Evolutionary conservation across 768 basidiomycete genomes (phyloP), one percentile per base, ranked within the genome.

Genomic region (Mycena belliarum): DNA sequence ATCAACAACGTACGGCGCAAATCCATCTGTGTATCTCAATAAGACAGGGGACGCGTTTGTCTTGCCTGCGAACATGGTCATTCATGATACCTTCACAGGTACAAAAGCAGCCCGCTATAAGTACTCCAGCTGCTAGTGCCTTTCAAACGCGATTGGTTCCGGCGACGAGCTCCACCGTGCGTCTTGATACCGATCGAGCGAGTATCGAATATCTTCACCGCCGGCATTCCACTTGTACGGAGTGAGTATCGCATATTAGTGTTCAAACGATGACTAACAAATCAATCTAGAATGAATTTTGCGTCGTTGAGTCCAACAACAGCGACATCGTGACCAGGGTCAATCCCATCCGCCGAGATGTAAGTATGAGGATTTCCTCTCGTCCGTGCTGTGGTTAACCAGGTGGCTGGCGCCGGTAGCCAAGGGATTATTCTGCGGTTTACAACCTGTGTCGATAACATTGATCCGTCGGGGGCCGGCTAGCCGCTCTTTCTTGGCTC

Each of bases 371-470:
- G n/a, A n/a, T n/a, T n/a, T n/a, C n/a, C n/a, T n/a, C n/a, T n/a
- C n/a, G n/a, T n/a, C n/a, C n/a, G n/a, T n/a, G 29, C 29, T 8
- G 2, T 25, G 16, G 16, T 18, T 23, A 18, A 33, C 1, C 11
- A 69, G 65, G 57, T 61, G 26, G 55, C 61, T 12, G 66, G 49
- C 24, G 52, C 63, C 7, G 67, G 66, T 24, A 28, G 44, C 18
- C 61, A 58, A 3, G 66, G 66, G 6, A 65, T 53, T 15, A 79
- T 74, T 2, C 55, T 87, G 41, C 77, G 84, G 12, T 86, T 84
- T 73, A 64, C 70, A 10, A 84, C 85, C n/a, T n/a, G n/a, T n/a
- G n/a, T n/a, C 6, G 80, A 85, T 61, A 84, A 82, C 66, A 72
- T 82, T 0, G 85, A 83, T 54, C 45, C 55, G 61, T 37, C 21